Evolutionary conservation across 176 grass and related monocot genomes (phyloP).

Genomic region (Ensete ventricosum): DNA sequence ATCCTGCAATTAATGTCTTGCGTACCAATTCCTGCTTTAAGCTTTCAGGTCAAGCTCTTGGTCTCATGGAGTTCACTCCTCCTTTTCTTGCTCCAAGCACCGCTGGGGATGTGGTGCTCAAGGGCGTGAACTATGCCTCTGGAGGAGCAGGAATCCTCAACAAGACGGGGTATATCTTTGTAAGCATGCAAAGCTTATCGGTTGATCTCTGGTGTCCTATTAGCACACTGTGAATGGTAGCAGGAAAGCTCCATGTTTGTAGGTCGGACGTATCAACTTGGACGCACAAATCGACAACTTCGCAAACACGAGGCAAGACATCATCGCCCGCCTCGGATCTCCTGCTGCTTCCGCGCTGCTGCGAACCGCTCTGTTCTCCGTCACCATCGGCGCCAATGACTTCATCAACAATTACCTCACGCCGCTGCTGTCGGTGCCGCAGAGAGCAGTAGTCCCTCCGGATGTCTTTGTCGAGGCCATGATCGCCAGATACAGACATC

Average conservation of each 20-base stretch:
- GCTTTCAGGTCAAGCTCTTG: conserved; percentile 49
- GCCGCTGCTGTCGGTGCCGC: conserved; percentile 39
- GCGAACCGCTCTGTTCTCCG: conserved; percentile 46
- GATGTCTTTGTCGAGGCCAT: conserved; percentile 39
- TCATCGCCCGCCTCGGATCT: conserved; percentile 45
- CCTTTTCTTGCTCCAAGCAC: conserved; percentile 65
- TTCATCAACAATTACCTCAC: conserved; percentile 92
- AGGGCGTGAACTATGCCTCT: conserved; percentile 84
- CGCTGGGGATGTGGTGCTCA: conserved; percentile 32
- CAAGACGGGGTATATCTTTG: conserved; percentile 62
- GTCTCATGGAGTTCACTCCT: conserved; percentile 34
- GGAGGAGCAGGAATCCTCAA: conserved; percentile 81
- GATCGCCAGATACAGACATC: conserved; percentile 47
- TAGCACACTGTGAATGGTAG: not conserved
- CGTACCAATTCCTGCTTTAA: not conserved
- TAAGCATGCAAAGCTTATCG: conserved; percentile 25
- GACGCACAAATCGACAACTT: conserved; percentile 76
- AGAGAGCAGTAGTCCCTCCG: conserved; percentile 34
- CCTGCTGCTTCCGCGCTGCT: conserved; percentile 34
- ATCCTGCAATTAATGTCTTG: not conserved
- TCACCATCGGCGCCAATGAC: conserved; percentile 76
- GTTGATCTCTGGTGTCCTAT: not conserved
- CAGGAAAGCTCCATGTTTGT: not conserved
- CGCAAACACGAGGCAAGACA: conserved; percentile 45
- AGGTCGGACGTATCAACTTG: conserved; percentile 67